Percentiles rank a stretch among this genome's conserved stretches.
Evolutionary conservation across 148 eudicot species (phyloP).

Genomic region (Rhododendron simsii): DNA sequence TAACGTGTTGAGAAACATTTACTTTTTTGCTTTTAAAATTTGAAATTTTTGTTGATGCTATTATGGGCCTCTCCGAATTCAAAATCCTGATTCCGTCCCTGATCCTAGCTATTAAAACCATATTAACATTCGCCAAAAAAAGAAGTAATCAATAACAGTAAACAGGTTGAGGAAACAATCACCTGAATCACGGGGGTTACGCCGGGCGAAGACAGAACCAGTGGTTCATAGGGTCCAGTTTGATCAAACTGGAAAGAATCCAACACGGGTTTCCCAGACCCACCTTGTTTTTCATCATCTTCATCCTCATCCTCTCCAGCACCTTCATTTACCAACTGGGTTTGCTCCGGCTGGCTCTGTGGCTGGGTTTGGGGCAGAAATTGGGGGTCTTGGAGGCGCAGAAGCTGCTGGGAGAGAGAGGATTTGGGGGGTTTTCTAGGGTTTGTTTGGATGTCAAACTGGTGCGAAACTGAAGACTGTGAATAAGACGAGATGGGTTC

Average conservation of each 20-base stretch:
- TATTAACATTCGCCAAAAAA: not conserved
- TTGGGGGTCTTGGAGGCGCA: constrained; percentile 42
- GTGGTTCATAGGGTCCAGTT: constrained; percentile 74
- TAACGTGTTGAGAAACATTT: not conserved
- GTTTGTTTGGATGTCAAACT: constrained; percentile 16
- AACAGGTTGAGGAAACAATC: not conserved
- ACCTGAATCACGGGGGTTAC: constrained; percentile 69
- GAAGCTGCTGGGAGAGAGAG: constrained; percentile 61
- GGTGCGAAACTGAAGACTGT: constrained; percentile 20
- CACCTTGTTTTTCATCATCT: constrained; percentile 12
- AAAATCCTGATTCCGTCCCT: no score
- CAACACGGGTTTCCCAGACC: constrained; percentile 36
- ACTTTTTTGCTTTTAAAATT: not conserved
- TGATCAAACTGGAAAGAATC: constrained; percentile 50
- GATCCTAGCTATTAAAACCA: not conserved
- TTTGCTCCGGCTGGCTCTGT: constrained; percentile 7
- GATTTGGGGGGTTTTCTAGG: constrained; percentile 73
- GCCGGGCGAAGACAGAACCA: constrained; percentile 50
- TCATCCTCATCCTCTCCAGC: constrained; percentile 24
- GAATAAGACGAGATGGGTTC: constrained; percentile 7
- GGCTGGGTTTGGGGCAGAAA: constrained; percentile 27
- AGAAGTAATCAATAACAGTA: not conserved
- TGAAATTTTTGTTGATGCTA: not conserved
- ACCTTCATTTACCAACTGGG: constrained; percentile 10
- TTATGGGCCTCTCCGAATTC: not conserved